A percentile compares a stretch with the other conserved stretches of the same genome.
Conservation (phyloP, 768 basidiomycete genomes). For the Tricholomella constricta region DNA sequence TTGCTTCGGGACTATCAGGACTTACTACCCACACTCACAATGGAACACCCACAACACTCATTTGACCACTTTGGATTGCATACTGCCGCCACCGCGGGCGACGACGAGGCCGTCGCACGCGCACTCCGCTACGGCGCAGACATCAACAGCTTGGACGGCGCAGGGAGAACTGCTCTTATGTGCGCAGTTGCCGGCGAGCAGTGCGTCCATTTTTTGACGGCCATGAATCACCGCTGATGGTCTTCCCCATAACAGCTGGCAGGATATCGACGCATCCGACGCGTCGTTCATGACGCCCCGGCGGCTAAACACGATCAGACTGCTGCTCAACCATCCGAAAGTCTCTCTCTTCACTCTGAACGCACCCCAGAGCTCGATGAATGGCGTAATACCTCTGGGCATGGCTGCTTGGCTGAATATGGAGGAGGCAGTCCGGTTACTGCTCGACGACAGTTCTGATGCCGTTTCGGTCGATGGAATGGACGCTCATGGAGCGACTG, state of each 20-base stretch:
- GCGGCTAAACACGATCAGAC: conserved; percentile 59
- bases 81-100: conserved; percentile 57
- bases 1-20: conserved; percentile 9
- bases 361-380: conserved; percentile 68
- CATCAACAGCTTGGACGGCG: conserved; percentile 63
- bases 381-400: conserved; percentile 75
- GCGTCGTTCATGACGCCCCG: conserved; percentile 62
- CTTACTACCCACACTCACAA: conserved; percentile 11
- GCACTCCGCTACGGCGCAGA: conserved; percentile 64
- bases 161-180: conserved; percentile 64
- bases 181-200: conserved; percentile 73
- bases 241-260: conserved; percentile 51
- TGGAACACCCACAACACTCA: conserved; percentile 29
- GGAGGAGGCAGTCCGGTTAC: conserved; percentile 55
- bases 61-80: conserved; percentile 48
- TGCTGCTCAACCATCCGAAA: conserved; percentile 54
- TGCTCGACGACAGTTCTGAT: conserved; percentile 65
- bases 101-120: conserved; percentile 51
- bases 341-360: conserved; percentile 73
- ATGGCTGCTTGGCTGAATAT: conserved; percentile 80
- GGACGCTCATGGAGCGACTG: conserved; percentile 75
- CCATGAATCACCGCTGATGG: conserved; percentile 6
- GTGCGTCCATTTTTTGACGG: conserved; percentile 39
- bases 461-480: conserved; percentile 71
- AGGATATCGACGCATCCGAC: conserved; percentile 67